These are phyloP conservation scores for Trametes hirsuta DNA, from an alignment of 1,284 basidiomycete genomes.

Conservation along the genomic window DNA sequence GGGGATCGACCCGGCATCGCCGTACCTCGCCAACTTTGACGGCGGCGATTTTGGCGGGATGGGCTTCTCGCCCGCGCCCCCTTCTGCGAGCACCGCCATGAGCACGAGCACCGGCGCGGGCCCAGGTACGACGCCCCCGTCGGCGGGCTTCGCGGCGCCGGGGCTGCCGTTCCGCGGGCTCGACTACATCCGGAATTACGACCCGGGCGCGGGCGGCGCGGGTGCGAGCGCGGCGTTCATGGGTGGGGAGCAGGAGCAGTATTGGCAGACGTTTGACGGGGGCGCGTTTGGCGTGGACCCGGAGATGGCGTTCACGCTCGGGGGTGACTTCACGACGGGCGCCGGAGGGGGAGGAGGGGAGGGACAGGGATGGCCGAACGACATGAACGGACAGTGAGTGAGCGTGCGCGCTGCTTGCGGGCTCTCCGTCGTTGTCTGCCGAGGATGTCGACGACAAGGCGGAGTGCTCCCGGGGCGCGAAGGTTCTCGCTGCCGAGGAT, in stretches of 20 bases:
- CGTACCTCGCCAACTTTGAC: slow-evolving; percentile 46
- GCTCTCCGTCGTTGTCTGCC: no score
- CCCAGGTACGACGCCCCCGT: slow-evolving; percentile 50
- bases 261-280: slow-evolving; percentile 77
- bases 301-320: slow-evolving; percentile 67
- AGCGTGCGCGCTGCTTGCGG: not conserved
- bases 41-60: slow-evolving; percentile 37
- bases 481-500: not conserved
- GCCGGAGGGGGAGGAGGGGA: slow-evolving; percentile 20
- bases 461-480: not conserved
- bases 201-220: slow-evolving; percentile 28
- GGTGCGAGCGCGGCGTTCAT: slow-evolving; percentile 22
- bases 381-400: slow-evolving; percentile 1
- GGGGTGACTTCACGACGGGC: slow-evolving; percentile 38
- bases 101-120: slow-evolving; percentile 47
- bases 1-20: slow-evolving; percentile 46
- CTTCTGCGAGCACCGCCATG: slow-evolving; percentile 59
- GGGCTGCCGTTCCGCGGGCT: slow-evolving; percentile 80
- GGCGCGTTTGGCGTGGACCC: slow-evolving; percentile 73
- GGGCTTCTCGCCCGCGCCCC: slow-evolving; percentile 56
- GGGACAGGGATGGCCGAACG: slow-evolving; percentile 1
- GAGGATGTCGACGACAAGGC: no score
- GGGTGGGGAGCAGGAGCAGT: slow-evolving; percentile 61
- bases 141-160: slow-evolving; percentile 62
- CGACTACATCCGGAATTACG: slow-evolving; percentile 78